Evolutionary conservation across 2,329 filamentous ascomycete genomes (phyloP).

Genomic region (Diaporthe sp.): DNA sequence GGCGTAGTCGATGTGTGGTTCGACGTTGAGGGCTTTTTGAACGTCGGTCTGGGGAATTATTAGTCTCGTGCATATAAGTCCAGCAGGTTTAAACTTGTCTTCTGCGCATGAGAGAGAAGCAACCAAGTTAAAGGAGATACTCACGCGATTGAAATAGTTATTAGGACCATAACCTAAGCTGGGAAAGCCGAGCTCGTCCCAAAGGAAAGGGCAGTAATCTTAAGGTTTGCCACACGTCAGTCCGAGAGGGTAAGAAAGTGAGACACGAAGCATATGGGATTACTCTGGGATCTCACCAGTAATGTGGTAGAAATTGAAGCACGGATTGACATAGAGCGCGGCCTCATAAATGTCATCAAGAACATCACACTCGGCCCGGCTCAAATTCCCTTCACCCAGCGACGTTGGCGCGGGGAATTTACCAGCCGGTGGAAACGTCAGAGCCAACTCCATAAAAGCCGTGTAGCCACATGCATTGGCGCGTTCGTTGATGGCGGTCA

Average conservation of each 20-base stretch:
- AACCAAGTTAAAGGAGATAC: neutral
- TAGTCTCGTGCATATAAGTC: neutral
- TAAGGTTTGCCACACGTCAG: neutral
- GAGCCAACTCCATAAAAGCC: slow-evolving; percentile 65
- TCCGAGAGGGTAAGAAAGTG: neutral
- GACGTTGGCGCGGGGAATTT: slow-evolving; percentile 33
- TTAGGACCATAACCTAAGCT: slow-evolving; percentile 28
- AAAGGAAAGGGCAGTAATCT: slow-evolving; percentile 56
- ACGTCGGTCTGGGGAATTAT: slow-evolving; percentile 25
- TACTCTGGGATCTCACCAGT: slow-evolving; percentile 40
- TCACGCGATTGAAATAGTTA: slow-evolving; percentile 33
- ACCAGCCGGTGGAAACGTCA: slow-evolving; percentile 48
- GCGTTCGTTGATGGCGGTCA: slow-evolving; percentile 57
- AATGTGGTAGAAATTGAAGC: slow-evolving; percentile 71
- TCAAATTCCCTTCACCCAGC: neutral
- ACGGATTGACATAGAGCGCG: slow-evolving; percentile 68
- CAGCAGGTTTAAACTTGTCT: neutral
- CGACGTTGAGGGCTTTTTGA: slow-evolving; percentile 30
- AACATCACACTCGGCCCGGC: slow-evolving; percentile 43
- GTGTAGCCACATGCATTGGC: slow-evolving; percentile 69
- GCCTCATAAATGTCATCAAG: slow-evolving; percentile 63
- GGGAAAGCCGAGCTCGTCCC: slow-evolving; percentile 39
- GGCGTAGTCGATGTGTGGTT: slow-evolving; percentile 21
- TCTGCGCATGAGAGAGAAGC: neutral
- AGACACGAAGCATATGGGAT: neutral